Evolutionary conservation across 495 filamentous ascomycete species (phyloP), one percentile per base, ranked within the genome.

Genomic region (Hypoxylon perforatum): DNA sequence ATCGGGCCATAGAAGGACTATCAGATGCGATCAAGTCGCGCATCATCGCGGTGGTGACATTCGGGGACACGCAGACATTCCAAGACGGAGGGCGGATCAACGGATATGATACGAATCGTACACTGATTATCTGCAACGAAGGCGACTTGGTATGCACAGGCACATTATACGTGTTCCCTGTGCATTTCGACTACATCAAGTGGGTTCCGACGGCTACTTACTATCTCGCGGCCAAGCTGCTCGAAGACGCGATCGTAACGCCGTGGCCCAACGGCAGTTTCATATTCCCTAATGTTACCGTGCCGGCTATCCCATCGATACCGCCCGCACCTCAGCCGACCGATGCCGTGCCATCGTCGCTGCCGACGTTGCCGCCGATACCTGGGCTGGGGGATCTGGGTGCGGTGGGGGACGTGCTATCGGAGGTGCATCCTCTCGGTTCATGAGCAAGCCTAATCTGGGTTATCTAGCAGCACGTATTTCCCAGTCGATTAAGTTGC

Each of bases 121-220:
- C 76, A 51, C 77, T 84, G 67, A 80, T 83, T 52, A 82, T 85
- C 71, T 86, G 84, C 67, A 79, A 80, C 46, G 6, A 68, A n/a
- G 81, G 80, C n/a, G 84, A 86, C 65, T 57, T 80, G 59, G 80
- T 85, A 21, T 85, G 82, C 67, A 70, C 73, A 11, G 82, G 81
- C 39, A 81, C 77, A 9, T 52, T 85, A 28, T 75, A 79, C 23
- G 75, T 84, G 25, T 72, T 69, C 18, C 69, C 80, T 0, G 74
- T 80, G 25, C 83, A 85, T 60, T 77, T 84, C 57, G 78, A 77
- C 33, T 85, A 85, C 63, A 65, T 80, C 22, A 70, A 66, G 18
- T 68, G 73, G 68, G 76, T 71, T 17, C 69, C 73, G 3, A 71
- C 61, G 30, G 76, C 74, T 1, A 63, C 68, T 11, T 63, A 68